Conservation (phyloP, 192 early-diverging fungal genomes). For the Dissophora globulifera region DNA sequence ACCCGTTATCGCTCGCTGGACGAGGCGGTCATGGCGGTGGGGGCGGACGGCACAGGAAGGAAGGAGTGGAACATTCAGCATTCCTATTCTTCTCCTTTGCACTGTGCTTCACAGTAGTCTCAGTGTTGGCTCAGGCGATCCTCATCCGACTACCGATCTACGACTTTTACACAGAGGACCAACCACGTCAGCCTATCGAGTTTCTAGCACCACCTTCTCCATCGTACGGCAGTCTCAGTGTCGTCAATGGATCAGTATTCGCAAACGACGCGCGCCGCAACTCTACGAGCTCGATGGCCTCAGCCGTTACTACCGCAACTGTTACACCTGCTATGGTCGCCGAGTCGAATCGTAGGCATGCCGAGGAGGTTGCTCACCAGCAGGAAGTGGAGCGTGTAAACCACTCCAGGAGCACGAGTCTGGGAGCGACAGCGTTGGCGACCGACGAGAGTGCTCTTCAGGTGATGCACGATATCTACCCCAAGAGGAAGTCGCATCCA, state of each 20-base stretch:
- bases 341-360: conserved; percentile 22
- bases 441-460: conserved; percentile 26
- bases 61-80: conserved; percentile 52
- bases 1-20: background rate
- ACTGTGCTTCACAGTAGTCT: conserved; percentile 47
- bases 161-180: conserved; percentile 43
- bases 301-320: conserved; percentile 24
- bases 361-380: conserved; percentile 19
- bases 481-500: conserved; percentile 37
- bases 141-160: conserved; percentile 57
- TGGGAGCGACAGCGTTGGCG: conserved; percentile 24
- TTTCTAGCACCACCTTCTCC: conserved; percentile 35
- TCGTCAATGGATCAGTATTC: background rate
- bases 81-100: conserved; percentile 65
- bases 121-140: conserved; percentile 53
- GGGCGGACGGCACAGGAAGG: conserved; percentile 10
- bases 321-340: conserved; percentile 49
- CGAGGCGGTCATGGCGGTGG: conserved; percentile 13
- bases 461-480: conserved; percentile 42
- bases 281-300: conserved; percentile 25
- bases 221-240: background rate
- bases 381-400: conserved; percentile 17
- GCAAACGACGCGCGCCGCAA: conserved; percentile 19
- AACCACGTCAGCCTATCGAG: conserved; percentile 34
- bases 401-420: conserved; percentile 23